These are phyloP conservation scores for Cornus kousa DNA, from an alignment of 148 eudicot species.

Conservation along the genomic window DNA sequence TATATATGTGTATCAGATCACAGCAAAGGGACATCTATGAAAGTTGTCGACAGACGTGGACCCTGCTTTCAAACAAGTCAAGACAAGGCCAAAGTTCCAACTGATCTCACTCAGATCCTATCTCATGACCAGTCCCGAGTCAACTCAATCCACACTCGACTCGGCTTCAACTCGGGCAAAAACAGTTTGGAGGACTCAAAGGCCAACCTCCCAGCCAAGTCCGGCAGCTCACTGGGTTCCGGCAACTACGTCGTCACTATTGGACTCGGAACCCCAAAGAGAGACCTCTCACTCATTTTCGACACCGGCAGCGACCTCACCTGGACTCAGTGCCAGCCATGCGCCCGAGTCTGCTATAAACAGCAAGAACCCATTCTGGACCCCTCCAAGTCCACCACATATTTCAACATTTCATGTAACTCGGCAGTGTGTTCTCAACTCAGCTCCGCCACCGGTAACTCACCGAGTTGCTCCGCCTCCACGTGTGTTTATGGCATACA, in stretches of 20 bases:
- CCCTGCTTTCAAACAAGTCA: slow-evolving; percentile 40
- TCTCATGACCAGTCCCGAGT: slow-evolving; percentile 59
- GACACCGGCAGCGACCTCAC: slow-evolving; percentile 54
- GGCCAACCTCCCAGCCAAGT: slow-evolving; percentile 44
- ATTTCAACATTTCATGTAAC: slow-evolving; percentile 50
- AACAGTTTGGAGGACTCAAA: slow-evolving; percentile 1
- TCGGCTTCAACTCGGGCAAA: slow-evolving; percentile 18
- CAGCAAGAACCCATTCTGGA: slow-evolving; percentile 51
- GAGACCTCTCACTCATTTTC: slow-evolving; percentile 49
- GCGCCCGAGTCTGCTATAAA: slow-evolving; percentile 43
- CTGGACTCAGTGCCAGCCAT: slow-evolving; percentile 59
- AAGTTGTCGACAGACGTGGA: slow-evolving; percentile 64
- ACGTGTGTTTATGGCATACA: slow-evolving; percentile 57
- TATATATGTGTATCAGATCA: slow-evolving; percentile 4
- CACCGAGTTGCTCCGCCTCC: slow-evolving; percentile 38
- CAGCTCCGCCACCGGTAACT: slow-evolving; percentile 44
- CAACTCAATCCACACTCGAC: slow-evolving; percentile 43
- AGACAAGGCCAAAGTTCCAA: slow-evolving; percentile 22
- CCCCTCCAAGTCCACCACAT: slow-evolving; percentile 46
- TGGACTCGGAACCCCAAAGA: slow-evolving; percentile 60
- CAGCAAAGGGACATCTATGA: slow-evolving; percentile 31
- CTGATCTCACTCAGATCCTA: slow-evolving; percentile 33
- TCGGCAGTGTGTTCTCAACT: slow-evolving; percentile 45
- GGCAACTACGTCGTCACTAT: slow-evolving; percentile 56
- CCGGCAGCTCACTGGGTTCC: slow-evolving; percentile 51